Evolutionary conservation across 495 filamentous ascomycete genomes (phyloP).

Genomic region (Bombardia bombarda): DNA sequence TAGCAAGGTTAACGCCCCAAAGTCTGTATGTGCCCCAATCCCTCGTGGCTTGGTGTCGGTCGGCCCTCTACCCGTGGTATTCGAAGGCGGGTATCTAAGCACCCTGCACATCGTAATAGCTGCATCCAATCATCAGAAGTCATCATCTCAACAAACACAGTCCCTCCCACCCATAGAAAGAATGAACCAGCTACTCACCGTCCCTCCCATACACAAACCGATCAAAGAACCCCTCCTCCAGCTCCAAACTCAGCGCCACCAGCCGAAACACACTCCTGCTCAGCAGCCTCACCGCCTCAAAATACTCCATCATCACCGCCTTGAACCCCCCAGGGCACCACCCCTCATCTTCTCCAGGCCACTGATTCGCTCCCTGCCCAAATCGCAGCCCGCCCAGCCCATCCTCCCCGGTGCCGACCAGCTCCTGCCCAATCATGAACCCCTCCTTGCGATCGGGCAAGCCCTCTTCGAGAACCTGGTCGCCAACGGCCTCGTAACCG

Average conservation of each 20-base stretch:
- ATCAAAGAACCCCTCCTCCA: slow-evolving; percentile 34
- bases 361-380: slow-evolving; percentile 39
- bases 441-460: slow-evolving; percentile 35
- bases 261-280: slow-evolving; percentile 29
- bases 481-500: slow-evolving; percentile 30
- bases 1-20: slow-evolving; percentile 35
- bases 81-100: slow-evolving; percentile 23
- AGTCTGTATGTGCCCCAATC: slow-evolving; percentile 26
- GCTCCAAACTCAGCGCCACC: slow-evolving; percentile 33
- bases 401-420: too few relatives aligned
- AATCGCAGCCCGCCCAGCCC: slow-evolving; percentile 28
- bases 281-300: slow-evolving; percentile 21
- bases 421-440: slow-evolving; percentile 22
- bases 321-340: slow-evolving; percentile 22
- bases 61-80: too few relatives aligned
- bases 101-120: slow-evolving; percentile 20
- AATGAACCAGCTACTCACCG: slow-evolving; percentile 4
- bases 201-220: slow-evolving; percentile 28
- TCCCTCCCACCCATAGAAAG: neutral
- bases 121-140: neutral
- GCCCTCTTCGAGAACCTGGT: slow-evolving; percentile 14
- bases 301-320: slow-evolving; percentile 27
- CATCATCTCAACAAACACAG: neutral
- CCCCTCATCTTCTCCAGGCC: slow-evolving; percentile 30
- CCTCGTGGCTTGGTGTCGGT: slow-evolving; percentile 25